Percentiles rank a stretch among this genome's conserved stretches.
Conservation (phyloP, 164 flowering plant genomes). For the Magnolia changhungtana region DNA sequence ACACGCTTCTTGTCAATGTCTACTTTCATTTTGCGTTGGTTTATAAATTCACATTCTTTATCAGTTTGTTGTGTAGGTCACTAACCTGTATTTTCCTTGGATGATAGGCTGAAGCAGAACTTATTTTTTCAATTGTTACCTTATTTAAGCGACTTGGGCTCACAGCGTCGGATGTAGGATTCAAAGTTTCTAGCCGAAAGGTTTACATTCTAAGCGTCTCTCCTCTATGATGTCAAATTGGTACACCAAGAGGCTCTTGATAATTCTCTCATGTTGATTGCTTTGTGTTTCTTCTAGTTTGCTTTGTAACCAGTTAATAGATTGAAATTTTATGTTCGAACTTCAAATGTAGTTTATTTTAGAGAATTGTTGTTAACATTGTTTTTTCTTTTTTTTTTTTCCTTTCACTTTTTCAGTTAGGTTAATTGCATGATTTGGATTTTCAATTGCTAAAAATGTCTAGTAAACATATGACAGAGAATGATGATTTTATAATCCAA, state of each 20-base stretch:
- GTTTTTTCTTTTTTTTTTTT: no score
- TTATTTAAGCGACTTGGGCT: slow-evolving; percentile 86
- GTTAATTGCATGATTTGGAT: not conserved
- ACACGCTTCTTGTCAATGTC: not conserved
- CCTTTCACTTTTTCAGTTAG: no score
- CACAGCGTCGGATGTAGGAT: slow-evolving; percentile 87
- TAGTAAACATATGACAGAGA: not conserved
- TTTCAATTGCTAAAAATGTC: not conserved
- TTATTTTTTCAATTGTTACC: slow-evolving; percentile 76
- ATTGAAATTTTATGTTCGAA: not conserved
- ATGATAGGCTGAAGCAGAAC: slow-evolving; percentile 91
- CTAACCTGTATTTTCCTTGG: not conserved
- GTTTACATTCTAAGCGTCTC: slow-evolving; percentile 33
- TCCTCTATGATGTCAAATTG: slow-evolving; percentile 15
- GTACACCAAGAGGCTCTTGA: slow-evolving; percentile 17
- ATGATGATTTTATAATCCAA: not conserved
- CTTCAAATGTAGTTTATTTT: slow-evolving; percentile 3
- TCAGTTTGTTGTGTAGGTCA: not conserved
- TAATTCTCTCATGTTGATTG: slow-evolving; percentile 5
- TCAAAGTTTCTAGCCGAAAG: slow-evolving; percentile 95
- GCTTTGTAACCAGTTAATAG: not conserved
- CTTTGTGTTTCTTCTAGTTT: not conserved
- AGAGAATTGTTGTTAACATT: not conserved
- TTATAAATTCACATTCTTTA: not conserved
- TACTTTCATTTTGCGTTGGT: not conserved